Conservation (phyloP, 1,284 basidiomycete genomes). For the Cystobasidium sp. region DNA sequence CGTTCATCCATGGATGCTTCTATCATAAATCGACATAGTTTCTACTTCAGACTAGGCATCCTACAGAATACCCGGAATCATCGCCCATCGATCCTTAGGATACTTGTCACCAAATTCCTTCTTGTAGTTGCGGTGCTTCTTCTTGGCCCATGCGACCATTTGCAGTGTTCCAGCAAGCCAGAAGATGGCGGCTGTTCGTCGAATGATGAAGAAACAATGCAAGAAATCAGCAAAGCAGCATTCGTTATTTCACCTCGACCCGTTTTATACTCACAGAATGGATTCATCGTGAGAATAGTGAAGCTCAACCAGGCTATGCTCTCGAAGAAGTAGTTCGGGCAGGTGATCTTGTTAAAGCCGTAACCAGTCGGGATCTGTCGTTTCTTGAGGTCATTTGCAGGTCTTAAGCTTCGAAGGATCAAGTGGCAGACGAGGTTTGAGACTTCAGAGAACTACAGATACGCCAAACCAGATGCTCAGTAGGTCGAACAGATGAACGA, state of each 20-base stretch:
- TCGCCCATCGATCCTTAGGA: slow-evolving; percentile 36
- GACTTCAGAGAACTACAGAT: slow-evolving; percentile 75
- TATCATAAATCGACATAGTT: neutral
- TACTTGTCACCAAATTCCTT: slow-evolving; percentile 79
- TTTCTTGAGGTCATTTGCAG: slow-evolving; percentile 73
- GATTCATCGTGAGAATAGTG: slow-evolving; percentile 76
- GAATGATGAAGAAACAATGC: neutral
- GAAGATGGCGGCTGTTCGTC: slow-evolving; percentile 72
- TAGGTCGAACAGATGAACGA: neutral
- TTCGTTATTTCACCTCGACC: neutral
- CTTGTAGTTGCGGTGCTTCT: slow-evolving; percentile 90
- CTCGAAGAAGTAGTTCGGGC: slow-evolving; percentile 97
- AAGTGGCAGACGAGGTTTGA: slow-evolving; percentile 85
- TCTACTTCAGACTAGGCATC: neutral
- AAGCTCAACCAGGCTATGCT: slow-evolving; percentile 75
- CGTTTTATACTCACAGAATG: slow-evolving; percentile 65
- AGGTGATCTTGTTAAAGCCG: slow-evolving; percentile 82
- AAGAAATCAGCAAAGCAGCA: neutral
- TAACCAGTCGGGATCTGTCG: slow-evolving; percentile 83
- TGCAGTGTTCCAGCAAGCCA: slow-evolving; percentile 68
- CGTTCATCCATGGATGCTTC: neutral
- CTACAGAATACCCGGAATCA: slow-evolving; percentile 41
- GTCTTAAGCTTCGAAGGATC: slow-evolving; percentile 76
- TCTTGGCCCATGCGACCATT: slow-evolving; percentile 87
- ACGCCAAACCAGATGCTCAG: neutral